phyloP scores from a whole-genome alignment of 129 eudicot genomes.

The Tagetes erecta region DNA sequence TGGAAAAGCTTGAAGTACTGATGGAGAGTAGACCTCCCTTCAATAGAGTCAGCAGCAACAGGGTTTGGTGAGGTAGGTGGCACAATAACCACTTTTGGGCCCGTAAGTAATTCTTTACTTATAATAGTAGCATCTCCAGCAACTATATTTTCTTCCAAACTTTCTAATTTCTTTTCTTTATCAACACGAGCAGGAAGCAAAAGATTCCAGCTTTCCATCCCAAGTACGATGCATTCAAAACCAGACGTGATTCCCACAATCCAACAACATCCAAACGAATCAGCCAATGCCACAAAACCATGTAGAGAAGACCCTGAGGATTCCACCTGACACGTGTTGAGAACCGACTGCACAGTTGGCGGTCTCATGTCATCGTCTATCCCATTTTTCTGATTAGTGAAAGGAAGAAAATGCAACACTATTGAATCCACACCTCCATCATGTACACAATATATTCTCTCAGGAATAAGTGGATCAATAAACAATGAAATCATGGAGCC shows the following conservation, averaged over 20 bases:
- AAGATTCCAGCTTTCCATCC: conserved; percentile 86
- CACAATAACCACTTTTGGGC: conserved; percentile 72
- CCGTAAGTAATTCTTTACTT: conserved; percentile 81
- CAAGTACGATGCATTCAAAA: conserved; percentile 70
- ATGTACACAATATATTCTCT: conserved; percentile 75
- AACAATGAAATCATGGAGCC: conserved; percentile 51
- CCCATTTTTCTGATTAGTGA: conserved; percentile 73
- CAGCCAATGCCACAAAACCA: conserved; percentile 79
- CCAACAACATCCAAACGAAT: conserved; percentile 89
- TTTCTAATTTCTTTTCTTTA: conserved; percentile 32
- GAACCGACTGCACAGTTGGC: conserved; percentile 81
- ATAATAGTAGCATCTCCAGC: conserved; percentile 52
- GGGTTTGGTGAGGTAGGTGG: conserved; percentile 64
- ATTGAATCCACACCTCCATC: conserved; percentile 87
- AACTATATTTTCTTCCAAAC: conserved; percentile 38
- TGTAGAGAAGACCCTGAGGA: conserved; percentile 53
- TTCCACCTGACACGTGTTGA: conserved; percentile 66
- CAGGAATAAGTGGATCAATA: conserved; percentile 77
- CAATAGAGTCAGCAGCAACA: conserved; percentile 82
- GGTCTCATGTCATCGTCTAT: conserved; percentile 59
- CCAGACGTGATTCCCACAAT: conserved; percentile 78
- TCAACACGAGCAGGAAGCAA: conserved; percentile 54
- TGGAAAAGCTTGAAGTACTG: conserved; percentile 91
- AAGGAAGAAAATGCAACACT: conserved; percentile 90
- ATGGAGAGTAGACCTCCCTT: conserved; percentile 92